These are phyloP conservation scores for Chlorella variabilis DNA, from an alignment of 163 green algal genomes.

Conservation along the genomic window DNA sequence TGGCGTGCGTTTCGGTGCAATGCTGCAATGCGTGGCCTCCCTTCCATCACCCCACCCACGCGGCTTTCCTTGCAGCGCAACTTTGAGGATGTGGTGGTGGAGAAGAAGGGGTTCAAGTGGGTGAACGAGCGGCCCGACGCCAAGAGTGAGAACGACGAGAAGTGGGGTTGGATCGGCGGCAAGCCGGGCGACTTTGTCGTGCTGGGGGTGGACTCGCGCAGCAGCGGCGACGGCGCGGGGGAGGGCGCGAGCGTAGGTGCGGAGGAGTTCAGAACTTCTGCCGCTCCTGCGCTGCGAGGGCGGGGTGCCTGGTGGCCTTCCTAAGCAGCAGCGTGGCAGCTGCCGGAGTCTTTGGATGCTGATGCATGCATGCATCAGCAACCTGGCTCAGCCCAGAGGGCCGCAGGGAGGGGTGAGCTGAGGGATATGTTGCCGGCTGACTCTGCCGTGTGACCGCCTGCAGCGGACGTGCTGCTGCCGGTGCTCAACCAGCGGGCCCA, in stretches of 20 bases:
- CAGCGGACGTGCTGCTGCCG: conserved; percentile 34
- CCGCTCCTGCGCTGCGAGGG: no score
- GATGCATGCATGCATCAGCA: no score
- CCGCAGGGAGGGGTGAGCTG: no score
- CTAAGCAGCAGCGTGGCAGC: no score
- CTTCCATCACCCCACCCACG: no score
- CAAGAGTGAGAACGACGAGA: conserved; percentile 34
- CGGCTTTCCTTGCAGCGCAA: conserved; percentile 6
- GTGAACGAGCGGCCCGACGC: conserved; percentile 37
- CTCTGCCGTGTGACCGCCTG: neutral
- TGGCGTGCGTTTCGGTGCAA: no score
- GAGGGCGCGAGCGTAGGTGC: conserved; percentile 2
- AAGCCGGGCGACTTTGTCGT: conserved; percentile 25
- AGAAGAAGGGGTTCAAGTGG: conserved; percentile 40
- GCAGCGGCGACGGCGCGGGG: conserved; percentile 18
- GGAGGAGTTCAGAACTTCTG: no score
- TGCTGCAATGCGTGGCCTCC: neutral
- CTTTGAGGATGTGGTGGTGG: conserved; percentile 23
- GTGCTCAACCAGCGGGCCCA: conserved; percentile 16
- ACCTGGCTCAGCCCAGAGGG: no score
- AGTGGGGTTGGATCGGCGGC: conserved; percentile 35
- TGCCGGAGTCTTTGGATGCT: no score
- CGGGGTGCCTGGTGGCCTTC: no score
- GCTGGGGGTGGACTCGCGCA: conserved; percentile 27
- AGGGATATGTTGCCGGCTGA: no score